phyloP scores from a whole-genome alignment of 1,139 yeast species.

The Yamadazyma dushanensis region DNA sequence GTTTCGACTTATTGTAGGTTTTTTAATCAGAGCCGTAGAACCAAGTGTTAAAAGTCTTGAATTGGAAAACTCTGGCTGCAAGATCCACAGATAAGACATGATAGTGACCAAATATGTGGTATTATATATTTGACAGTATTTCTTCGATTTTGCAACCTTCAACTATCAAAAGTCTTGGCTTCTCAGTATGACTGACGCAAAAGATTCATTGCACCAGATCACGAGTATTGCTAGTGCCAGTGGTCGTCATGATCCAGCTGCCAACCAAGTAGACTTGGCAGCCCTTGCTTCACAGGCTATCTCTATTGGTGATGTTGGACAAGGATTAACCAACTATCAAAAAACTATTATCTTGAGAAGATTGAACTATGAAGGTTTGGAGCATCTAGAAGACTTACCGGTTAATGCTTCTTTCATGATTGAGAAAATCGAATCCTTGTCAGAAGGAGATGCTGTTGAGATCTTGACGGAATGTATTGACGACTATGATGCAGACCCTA shows the following conservation, averaged over 20 bases:
- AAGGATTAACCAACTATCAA: constrained; percentile 24
- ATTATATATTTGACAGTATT: no score
- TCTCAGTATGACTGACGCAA: not conserved
- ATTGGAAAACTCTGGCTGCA: no score
- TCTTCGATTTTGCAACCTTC: not conserved
- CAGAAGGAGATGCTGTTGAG: constrained; percentile 22
- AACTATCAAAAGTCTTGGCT: not conserved
- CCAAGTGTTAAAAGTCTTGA: constrained; percentile 1
- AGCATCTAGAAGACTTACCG: constrained; percentile 28
- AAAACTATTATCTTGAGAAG: constrained; percentile 28
- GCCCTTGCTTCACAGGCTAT: constrained; percentile 20
- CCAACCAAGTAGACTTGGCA: constrained; percentile 21
- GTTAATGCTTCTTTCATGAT: constrained; percentile 28
- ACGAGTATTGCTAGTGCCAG: constrained; percentile 8
- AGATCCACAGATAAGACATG: no score
- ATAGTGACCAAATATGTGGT: no score
- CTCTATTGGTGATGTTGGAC: constrained; percentile 28
- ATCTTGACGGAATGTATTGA: constrained; percentile 20
- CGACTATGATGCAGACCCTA: constrained; percentile 25
- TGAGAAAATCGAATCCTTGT: constrained; percentile 27
- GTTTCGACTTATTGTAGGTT: no score
- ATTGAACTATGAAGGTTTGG: constrained; percentile 28
- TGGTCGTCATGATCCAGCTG: constrained; percentile 11
- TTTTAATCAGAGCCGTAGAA: not conserved
- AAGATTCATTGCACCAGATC: not conserved